Base-by-base conservation (phyloP, 2,329 filamentous ascomycete genomes). In the Waltergamsia citrina region DNA sequence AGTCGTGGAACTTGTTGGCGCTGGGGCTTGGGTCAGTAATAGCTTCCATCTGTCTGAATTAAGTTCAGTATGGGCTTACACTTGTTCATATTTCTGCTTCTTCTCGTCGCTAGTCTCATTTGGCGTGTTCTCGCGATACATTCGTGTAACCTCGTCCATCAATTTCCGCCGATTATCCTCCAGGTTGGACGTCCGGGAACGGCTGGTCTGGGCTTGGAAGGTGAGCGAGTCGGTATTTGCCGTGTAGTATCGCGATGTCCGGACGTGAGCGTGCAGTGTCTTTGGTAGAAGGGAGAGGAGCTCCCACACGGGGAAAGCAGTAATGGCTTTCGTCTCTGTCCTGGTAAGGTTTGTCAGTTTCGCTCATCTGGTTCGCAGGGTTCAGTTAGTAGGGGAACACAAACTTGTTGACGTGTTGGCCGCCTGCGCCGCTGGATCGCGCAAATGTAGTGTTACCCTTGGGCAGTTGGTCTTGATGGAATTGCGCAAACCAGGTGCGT, bases 401-500 rank as follows among this genome's bases (percentile, higher is more conserved):
- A 39, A 46, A 77, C 73, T 77, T 78, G 47, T 78, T 78, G 21
- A 77, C 72, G 45, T 78, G 71, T 43, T 78, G 73, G 3, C 73
- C 73, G 10, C 73, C 73, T 3, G 73, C 72, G 0, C 73, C 73
- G 43, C 71, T 75, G 3, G 73, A 76, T n/a, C 73, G 62, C 3
- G 73, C 63, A 48, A 63, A 77, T 9, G 56, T 65, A 5, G 69
- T 76, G 29, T 52, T 64, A 7, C 71, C 73, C 35, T 53, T 60
- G 11, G 73, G 73, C 3, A 78, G 46, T 16, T 47, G 55, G 25
- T 48, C 52, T 21, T 55, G 41, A 7, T 56, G 52, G 39, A 74
- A 71, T 0, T 57, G 54, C 30, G 57, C 44, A 31, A 59, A 60
- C 73, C 73, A 77, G 39, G 52, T 54, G 17, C 71, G 62, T 3